These are phyloP conservation scores for Camelina hispida DNA, from an alignment of 345 rosid species.

Conservation along the genomic window DNA sequence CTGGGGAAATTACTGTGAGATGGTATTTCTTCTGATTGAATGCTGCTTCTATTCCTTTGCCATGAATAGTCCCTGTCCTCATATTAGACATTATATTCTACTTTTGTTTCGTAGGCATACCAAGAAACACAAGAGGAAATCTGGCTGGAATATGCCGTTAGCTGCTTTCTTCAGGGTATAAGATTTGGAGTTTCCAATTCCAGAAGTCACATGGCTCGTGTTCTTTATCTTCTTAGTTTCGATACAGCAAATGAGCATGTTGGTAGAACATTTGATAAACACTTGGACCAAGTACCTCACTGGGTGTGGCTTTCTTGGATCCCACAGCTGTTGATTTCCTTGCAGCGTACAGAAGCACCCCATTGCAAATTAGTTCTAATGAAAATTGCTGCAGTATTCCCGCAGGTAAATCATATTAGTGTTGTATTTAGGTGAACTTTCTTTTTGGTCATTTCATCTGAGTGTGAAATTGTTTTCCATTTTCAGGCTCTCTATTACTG, in stretches of 20 bases:
- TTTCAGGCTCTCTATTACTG: slow-evolving; percentile 94
- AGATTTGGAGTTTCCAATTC: slow-evolving; percentile 92
- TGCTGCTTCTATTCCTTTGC: slow-evolving; percentile 17
- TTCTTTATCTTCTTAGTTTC: slow-evolving; percentile 90
- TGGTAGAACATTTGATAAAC: slow-evolving; percentile 91
- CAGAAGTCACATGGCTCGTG: slow-evolving; percentile 95
- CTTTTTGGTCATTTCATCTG: slow-evolving; percentile 29
- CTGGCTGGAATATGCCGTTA: slow-evolving; percentile 95
- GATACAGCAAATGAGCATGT: slow-evolving; percentile 87
- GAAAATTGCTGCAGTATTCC: slow-evolving; percentile 87
- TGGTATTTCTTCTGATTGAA: slow-evolving; percentile 57
- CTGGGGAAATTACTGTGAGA: slow-evolving; percentile 96
- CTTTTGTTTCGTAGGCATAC: slow-evolving; percentile 64
- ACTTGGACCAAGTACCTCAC: slow-evolving; percentile 90
- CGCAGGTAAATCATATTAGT: slow-evolving; percentile 62
- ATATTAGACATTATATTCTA: slow-evolving; percentile 15
- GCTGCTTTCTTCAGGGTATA: slow-evolving; percentile 93
- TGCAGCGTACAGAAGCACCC: slow-evolving; percentile 95
- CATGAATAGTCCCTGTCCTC: slow-evolving; percentile 8
- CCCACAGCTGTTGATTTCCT: slow-evolving; percentile 91
- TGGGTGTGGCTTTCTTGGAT: slow-evolving; percentile 99
- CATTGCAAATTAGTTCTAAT: slow-evolving; percentile 93
- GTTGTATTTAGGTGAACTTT: not conserved
- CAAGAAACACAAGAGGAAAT: slow-evolving; percentile 80
- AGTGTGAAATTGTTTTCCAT: slow-evolving; percentile 11